These are phyloP conservation scores for Colletotrichum scovillei DNA, from an alignment of 2,329 filamentous ascomycete species.

Conservation along the genomic window DNA sequence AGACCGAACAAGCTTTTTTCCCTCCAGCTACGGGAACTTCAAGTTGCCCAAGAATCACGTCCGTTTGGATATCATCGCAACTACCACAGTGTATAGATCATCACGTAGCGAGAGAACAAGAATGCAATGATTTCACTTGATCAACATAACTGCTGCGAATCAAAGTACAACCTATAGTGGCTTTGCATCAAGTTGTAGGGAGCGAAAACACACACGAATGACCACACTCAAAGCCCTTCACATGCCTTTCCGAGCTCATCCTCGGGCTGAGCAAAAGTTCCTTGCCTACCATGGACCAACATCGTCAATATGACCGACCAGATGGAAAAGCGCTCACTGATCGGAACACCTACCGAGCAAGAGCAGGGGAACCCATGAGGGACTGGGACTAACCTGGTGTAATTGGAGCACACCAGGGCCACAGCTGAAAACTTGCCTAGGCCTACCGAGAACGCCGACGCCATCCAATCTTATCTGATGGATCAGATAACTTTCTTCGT, in stretches of 20 bases:
- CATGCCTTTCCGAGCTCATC: not conserved
- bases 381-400: not conserved
- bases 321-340: not conserved
- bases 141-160: too few relatives aligned
- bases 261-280: not conserved
- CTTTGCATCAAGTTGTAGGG: too few relatives aligned
- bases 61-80: too few relatives aligned
- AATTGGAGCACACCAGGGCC: not conserved
- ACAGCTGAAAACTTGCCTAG: slow-evolving; percentile 18
- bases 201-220: too few relatives aligned
- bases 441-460: not conserved
- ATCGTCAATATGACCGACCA: not conserved
- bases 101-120: too few relatives aligned
- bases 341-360: slow-evolving; percentile 14
- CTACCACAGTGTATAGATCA: too few relatives aligned
- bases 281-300: not conserved
- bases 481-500: slow-evolving; percentile 24
- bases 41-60: not conserved
- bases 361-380: not conserved
- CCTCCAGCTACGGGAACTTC: not conserved
- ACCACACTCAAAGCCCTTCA: not conserved
- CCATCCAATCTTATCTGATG: slow-evolving; percentile 33
- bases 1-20: not conserved
- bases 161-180: too few relatives aligned
- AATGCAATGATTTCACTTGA: too few relatives aligned